Conservation (phyloP, 208 protist species). For the Phytomonas sp. region DNA sequence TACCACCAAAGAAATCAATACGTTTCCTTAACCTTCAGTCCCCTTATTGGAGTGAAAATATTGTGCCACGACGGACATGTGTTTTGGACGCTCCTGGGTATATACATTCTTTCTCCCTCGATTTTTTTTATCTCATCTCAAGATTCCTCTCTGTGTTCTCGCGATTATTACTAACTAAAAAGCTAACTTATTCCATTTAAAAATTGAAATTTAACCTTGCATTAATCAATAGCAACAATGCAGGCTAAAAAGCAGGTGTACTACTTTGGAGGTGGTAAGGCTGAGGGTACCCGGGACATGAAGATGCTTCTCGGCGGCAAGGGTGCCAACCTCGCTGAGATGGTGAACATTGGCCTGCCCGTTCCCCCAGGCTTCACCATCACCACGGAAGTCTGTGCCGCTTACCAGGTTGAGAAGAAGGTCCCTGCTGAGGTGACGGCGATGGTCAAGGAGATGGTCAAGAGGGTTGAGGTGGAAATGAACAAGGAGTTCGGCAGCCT, state of each 20-base stretch:
- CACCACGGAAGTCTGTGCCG: slow-evolving; percentile 82
- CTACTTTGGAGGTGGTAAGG: slow-evolving; percentile 69
- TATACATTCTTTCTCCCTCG: slow-evolving; percentile 5
- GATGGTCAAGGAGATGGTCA: slow-evolving; percentile 64
- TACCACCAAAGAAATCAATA: too few species aligned
- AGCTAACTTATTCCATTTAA: not conserved
- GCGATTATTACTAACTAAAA: not conserved
- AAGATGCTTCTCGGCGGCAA: slow-evolving; percentile 93
- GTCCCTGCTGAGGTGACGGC: slow-evolving; percentile 45
- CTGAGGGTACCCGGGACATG: slow-evolving; percentile 77
- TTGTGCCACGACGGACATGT: too few species aligned
- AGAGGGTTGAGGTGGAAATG: slow-evolving; percentile 79
- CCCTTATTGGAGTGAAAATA: too few species aligned
- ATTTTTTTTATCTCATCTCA: slow-evolving; percentile 13
- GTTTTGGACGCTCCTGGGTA: not conserved
- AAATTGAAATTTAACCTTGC: not conserved
- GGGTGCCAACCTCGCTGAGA: slow-evolving; percentile 90
- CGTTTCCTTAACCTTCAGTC: too few species aligned
- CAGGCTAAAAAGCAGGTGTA: slow-evolving; percentile 61
- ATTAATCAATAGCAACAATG: slow-evolving; percentile 16
- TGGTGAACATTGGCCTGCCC: slow-evolving; percentile 89
- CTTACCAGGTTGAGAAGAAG: slow-evolving; percentile 55
- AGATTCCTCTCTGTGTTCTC: not conserved
- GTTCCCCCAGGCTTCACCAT: slow-evolving; percentile 93
- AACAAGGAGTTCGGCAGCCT: slow-evolving; percentile 72